Evolutionary conservation across 495 filamentous ascomycete genomes (phyloP).

Genomic region (Haplographium delicatum): DNA sequence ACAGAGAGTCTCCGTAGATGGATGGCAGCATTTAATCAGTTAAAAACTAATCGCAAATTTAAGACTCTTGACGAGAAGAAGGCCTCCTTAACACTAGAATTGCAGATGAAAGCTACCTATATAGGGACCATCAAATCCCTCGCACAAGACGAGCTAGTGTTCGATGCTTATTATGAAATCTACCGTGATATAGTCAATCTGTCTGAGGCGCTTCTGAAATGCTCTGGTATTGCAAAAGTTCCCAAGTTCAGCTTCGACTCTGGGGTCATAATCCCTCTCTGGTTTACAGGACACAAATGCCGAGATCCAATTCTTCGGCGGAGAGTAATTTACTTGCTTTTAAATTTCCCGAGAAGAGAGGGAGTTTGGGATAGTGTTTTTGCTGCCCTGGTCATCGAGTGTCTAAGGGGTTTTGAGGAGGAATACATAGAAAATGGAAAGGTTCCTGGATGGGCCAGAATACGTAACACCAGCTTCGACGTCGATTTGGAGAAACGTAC

Average conservation of each 20-base stretch:
- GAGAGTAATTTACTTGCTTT: constrained; percentile 50
- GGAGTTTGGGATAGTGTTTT: constrained; percentile 59
- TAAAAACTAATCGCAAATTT: background rate
- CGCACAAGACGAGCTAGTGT: background rate
- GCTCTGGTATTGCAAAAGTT: background rate
- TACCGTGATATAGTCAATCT: background rate
- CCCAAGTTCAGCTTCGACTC: constrained; percentile 35
- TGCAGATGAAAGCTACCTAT: background rate
- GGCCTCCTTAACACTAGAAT: background rate
- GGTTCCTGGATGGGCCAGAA: constrained; percentile 7
- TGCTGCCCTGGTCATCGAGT: constrained; percentile 46
- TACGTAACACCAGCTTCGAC: background rate
- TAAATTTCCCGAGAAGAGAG: constrained; percentile 50
- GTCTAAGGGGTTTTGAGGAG: constrained; percentile 54
- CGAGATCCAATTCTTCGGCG: constrained; percentile 48
- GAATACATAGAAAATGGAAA: constrained; percentile 23
- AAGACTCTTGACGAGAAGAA: constrained; percentile 1
- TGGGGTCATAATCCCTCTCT: constrained; percentile 51
- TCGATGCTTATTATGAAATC: background rate
- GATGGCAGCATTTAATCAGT: background rate
- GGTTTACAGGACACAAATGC: constrained; percentile 53
- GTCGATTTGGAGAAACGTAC: background rate
- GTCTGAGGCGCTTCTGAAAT: background rate
- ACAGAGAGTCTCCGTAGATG: too few relatives aligned
- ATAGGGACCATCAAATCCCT: background rate